Evolutionary conservation across 768 basidiomycete genomes (phyloP).

Genomic region (Neoboletus magnificus): DNA sequence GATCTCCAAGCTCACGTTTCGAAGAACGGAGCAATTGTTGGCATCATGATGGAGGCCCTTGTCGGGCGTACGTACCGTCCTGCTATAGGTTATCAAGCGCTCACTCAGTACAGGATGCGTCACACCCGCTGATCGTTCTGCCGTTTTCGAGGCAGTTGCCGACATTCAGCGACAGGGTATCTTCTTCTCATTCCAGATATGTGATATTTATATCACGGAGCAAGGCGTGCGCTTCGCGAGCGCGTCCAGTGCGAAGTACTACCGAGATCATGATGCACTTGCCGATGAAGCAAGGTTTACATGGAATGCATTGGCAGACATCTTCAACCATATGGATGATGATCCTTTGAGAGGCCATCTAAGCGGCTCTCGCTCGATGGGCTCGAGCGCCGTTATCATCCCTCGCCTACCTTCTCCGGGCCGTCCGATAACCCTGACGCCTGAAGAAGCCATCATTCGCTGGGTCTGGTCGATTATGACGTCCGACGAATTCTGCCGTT

Average conservation of each 20-base stretch:
- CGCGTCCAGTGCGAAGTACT: conserved; percentile 15
- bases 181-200: conserved; percentile 12
- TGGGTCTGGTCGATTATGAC: conserved; percentile 21
- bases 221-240: conserved; percentile 28
- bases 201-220: conserved; percentile 30
- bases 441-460: conserved; percentile 18
- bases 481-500: conserved; percentile 8
- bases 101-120: conserved; percentile 19
- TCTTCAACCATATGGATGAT: conserved; percentile 17
- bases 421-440: conserved; percentile 15
- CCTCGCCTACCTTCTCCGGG: conserved; percentile 27
- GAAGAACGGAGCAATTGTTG: conserved; percentile 28
- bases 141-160: conserved; percentile 29
- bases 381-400: conserved; percentile 16
- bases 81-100: not conserved
- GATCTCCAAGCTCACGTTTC: conserved; percentile 29
- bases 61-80: conserved; percentile 24
- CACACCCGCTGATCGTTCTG: conserved; percentile 24
- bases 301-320: conserved; percentile 20
- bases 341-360: not conserved
- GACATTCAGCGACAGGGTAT: conserved; percentile 32
- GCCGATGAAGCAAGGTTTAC: conserved; percentile 14
- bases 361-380: conserved; percentile 1
- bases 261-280: conserved; percentile 25
- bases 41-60: conserved; percentile 30